A percentile compares a stretch with the other conserved stretches of the same genome.
Conservation (phyloP, 2,329 filamentous ascomycete species). For the Parafenestella ontariensis region DNA sequence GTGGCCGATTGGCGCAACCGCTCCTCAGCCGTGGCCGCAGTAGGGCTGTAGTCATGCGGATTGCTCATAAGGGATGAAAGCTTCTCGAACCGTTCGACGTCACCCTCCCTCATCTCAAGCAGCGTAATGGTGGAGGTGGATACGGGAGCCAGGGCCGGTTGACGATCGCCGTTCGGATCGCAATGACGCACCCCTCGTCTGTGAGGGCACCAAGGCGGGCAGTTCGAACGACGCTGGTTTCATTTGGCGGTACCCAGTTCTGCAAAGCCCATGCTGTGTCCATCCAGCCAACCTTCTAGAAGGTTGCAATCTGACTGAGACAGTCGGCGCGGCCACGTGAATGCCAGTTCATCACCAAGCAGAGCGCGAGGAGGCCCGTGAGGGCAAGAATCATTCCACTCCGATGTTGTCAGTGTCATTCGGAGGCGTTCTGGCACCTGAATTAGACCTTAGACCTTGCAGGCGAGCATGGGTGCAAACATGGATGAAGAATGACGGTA, state of each 20-base stretch:
- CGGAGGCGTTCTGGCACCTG: conserved; percentile 7
- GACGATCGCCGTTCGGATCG: conserved; percentile 41
- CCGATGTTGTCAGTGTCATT: conserved; percentile 6
- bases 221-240: conserved; percentile 40
- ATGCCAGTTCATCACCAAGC: conserved; percentile 4
- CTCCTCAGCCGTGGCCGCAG: conserved; percentile 2
- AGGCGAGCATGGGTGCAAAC: conserved; percentile 10
- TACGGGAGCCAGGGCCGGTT: conserved; percentile 29
- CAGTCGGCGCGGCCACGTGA: conserved; percentile 21
- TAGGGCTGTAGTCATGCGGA: conserved; percentile 8
- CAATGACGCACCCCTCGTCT: conserved; percentile 36
- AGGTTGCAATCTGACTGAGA: conserved; percentile 13
- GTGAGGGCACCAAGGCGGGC: conserved; percentile 16
- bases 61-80: conserved; percentile 35
- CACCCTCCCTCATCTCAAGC: conserved; percentile 30
- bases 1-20: not conserved
- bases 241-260: conserved; percentile 31
- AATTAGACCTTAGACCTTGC: conserved; percentile 1
- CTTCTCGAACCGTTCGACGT: conserved; percentile 41
- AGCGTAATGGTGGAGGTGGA: conserved; percentile 18
- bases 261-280: conserved; percentile 17
- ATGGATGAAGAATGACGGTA: conserved; percentile 19
- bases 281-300: conserved; percentile 22
- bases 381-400: conserved; percentile 7
- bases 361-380: conserved; percentile 10